phyloP scores from a whole-genome alignment of 225 moss, liverwort and hornwort species.

The Asterella californica region DNA sequence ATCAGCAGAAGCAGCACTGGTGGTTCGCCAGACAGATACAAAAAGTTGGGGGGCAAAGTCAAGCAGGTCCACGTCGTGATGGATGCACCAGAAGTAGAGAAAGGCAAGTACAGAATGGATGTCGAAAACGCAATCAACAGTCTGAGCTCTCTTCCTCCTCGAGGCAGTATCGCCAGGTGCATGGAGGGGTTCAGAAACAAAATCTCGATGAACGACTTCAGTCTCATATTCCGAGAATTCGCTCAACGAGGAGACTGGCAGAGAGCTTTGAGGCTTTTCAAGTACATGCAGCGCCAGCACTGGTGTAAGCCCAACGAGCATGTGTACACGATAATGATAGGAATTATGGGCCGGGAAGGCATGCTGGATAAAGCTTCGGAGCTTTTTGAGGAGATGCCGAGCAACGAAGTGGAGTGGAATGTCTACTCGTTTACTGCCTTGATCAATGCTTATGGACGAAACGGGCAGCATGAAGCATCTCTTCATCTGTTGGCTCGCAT shows the following conservation, averaged over 20 bases:
- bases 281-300: slow-evolving; percentile 98
- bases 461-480: slow-evolving; percentile 93
- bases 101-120: slow-evolving; percentile 88
- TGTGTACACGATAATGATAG: slow-evolving; percentile 98
- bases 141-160: slow-evolving; percentile 71
- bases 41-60: slow-evolving; percentile 19
- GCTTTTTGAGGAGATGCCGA: slow-evolving; percentile 97
- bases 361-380: slow-evolving; percentile 93
- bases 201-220: slow-evolving; percentile 83
- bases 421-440: slow-evolving; percentile 99
- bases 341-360: slow-evolving; percentile 92
- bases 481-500: slow-evolving; percentile 85
- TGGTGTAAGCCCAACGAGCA: slow-evolving; percentile 99
- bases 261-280: slow-evolving; percentile 77
- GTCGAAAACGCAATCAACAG: slow-evolving; percentile 84
- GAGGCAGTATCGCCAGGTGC: slow-evolving; percentile 86
- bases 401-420: slow-evolving; percentile 91
- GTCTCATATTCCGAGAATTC: slow-evolving; percentile 90
- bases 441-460: slow-evolving; percentile 94
- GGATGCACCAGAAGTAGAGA: slow-evolving; percentile 57
- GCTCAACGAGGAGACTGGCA: slow-evolving; percentile 97
- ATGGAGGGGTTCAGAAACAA: slow-evolving; percentile 82
- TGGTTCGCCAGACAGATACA: background rate
- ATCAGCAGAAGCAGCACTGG: background rate
- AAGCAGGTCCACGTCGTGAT: slow-evolving; percentile 42